phyloP scores from a whole-genome alignment of 768 basidiomycete genomes.

The Suillus paluster region DNA sequence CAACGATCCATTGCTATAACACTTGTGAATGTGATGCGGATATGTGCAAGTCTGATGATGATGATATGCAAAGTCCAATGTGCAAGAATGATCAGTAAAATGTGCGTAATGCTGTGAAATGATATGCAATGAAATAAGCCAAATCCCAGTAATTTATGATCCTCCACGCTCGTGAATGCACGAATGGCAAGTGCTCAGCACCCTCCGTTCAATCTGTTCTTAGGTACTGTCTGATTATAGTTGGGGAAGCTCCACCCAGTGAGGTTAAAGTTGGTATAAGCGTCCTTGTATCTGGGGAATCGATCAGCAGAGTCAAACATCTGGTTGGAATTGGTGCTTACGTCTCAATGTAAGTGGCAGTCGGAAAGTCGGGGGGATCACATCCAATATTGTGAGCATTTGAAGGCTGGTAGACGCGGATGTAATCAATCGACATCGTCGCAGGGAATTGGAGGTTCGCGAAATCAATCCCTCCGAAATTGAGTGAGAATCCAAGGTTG shows the following conservation, averaged over 20 bases:
- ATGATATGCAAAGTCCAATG: neutral
- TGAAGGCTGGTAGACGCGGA: constrained; percentile 73
- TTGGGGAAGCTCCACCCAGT: constrained; percentile 46
- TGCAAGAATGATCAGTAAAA: constrained; percentile 5
- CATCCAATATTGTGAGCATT: constrained; percentile 59
- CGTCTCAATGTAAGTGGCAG: constrained; percentile 74
- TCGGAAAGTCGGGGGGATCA: constrained; percentile 77
- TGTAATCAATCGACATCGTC: constrained; percentile 77
- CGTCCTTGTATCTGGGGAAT: constrained; percentile 41
- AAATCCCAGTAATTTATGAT: neutral
- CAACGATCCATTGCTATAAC: constrained; percentile 13
- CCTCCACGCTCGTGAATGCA: neutral
- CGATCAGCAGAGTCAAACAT: neutral
- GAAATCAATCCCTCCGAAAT: constrained; percentile 71
- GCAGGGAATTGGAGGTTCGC: constrained; percentile 56
- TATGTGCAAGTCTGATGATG: neutral
- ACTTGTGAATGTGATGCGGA: neutral
- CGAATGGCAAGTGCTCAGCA: constrained; percentile 24
- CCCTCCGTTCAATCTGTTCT: constrained; percentile 48
- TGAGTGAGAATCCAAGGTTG: constrained; percentile 70
- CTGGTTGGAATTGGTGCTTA: constrained; percentile 37
- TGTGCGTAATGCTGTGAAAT: neutral
- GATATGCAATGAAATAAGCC: constrained; percentile 3
- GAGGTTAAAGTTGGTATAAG: constrained; percentile 48
- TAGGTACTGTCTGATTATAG: constrained; percentile 61